These are phyloP conservation scores for Phialemoniopsis sp. DNA, from an alignment of 2,329 filamentous ascomycete genomes.

Conservation along the genomic window DNA sequence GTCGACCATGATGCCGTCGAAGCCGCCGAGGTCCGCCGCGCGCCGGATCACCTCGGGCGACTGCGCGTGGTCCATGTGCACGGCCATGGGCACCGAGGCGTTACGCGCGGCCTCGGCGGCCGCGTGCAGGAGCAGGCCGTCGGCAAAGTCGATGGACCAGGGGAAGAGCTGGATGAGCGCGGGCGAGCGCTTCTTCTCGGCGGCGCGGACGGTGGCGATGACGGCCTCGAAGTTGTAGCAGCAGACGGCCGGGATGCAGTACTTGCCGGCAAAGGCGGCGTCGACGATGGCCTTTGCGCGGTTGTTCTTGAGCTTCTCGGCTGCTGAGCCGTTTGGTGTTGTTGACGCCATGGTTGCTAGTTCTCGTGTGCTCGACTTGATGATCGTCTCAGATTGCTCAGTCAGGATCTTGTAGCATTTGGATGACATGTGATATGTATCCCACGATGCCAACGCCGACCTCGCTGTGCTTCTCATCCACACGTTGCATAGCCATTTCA, in stretches of 20 bases:
- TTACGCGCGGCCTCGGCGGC: conserved; percentile 48
- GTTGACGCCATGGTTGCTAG: too few species aligned
- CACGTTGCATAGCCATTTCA: too few species aligned
- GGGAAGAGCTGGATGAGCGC: conserved; percentile 70
- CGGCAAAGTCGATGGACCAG: conserved; percentile 63
- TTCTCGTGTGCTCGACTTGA: too few species aligned
- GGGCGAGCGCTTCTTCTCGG: conserved; percentile 61
- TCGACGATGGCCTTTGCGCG: conserved; percentile 5
- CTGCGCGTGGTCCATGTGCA: conserved; percentile 67
- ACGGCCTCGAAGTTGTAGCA: conserved; percentile 69
- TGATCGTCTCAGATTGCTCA: too few species aligned
- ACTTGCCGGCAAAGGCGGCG: conserved; percentile 3
- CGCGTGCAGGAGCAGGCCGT: conserved; percentile 45
- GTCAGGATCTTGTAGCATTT: too few species aligned
- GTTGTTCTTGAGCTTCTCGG: conserved; percentile 4
- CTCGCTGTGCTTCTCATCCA: too few species aligned
- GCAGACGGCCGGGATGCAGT: conserved; percentile 22
- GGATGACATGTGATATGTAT: too few species aligned
- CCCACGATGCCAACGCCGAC: too few species aligned
- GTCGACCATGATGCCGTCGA: conserved; percentile 74
- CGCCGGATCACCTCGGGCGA: conserved; percentile 52
- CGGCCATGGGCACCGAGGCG: conserved; percentile 52
- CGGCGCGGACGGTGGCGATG: conserved; percentile 62
- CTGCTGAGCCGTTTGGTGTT: too few species aligned
- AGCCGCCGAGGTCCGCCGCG: conserved; percentile 51